A percentile compares a stretch with the other conserved stretches of the same genome.
phyloP scores from a whole-genome alignment of 768 basidiomycete genomes.

The Termitomyces titanicus region DNA sequence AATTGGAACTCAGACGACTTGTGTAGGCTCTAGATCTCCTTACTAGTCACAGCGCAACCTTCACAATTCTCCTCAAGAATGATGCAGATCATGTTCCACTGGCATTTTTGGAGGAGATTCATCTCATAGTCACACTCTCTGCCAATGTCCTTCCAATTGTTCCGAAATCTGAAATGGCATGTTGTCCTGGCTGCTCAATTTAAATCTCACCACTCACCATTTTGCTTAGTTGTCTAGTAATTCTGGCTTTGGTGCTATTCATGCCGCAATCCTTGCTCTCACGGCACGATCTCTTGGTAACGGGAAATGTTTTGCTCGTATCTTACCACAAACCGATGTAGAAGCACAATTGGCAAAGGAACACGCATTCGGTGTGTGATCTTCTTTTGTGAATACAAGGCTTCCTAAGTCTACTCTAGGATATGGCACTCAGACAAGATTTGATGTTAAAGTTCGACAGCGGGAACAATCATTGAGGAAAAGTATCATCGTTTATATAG shows the following conservation, averaged over 20 bases:
- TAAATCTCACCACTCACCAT: background rate
- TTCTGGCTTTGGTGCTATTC: conserved; percentile 83
- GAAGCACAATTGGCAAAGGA: conserved; percentile 56
- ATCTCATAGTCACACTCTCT: conserved; percentile 74
- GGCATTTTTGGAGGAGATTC: conserved; percentile 72
- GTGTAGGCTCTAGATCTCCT: conserved; percentile 76
- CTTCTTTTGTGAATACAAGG: background rate
- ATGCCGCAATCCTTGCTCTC: conserved; percentile 71
- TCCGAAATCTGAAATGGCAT: conserved; percentile 74
- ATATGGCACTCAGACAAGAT: conserved; percentile 50
- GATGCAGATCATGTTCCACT: conserved; percentile 59
- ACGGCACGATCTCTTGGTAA: conserved; percentile 68
- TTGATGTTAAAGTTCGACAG: conserved; percentile 51
- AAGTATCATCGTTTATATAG: conserved; percentile 63
- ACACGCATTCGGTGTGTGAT: conserved; percentile 49
- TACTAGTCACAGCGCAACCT: conserved; percentile 76
- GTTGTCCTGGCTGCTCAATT: conserved; percentile 22
- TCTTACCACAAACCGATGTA: conserved; percentile 62
- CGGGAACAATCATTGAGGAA: conserved; percentile 59
- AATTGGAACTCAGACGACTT: background rate
- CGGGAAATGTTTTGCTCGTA: conserved; percentile 51
- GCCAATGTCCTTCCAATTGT: conserved; percentile 66
- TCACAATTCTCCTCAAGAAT: conserved; percentile 79
- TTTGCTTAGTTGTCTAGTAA: conserved; percentile 47
- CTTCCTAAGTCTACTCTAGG: conserved; percentile 31